These are phyloP conservation scores for Cladosporium colombiae DNA, from an alignment of 2,329 filamentous ascomycete species.

Conservation along the genomic window DNA sequence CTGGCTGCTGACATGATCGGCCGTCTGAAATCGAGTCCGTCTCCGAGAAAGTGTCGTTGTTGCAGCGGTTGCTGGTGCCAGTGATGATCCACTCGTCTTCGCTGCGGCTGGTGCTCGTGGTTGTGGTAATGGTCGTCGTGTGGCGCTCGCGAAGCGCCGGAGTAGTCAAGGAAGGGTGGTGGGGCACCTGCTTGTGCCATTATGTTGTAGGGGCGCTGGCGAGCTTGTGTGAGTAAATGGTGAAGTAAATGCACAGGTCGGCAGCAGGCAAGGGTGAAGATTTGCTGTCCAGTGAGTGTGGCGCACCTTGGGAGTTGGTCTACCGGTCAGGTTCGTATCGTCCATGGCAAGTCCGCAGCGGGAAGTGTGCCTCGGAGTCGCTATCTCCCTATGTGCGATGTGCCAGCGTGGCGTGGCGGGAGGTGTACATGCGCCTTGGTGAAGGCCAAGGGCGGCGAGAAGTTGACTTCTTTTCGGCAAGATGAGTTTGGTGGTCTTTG, in stretches of 20 bases:
- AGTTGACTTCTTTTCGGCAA: not conserved
- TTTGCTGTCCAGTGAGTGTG: not conserved
- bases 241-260: not conserved
- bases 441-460: not conserved
- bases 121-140: slow-evolving; percentile 32
- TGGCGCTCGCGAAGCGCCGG: slow-evolving; percentile 20
- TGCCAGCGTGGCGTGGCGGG: not conserved
- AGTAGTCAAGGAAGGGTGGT: slow-evolving; percentile 22
- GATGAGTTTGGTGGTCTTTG: not conserved
- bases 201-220: slow-evolving; percentile 21
- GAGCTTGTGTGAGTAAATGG: slow-evolving; percentile 4
- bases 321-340: not conserved
- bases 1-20: slow-evolving; percentile 45
- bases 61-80: slow-evolving; percentile 22
- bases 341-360: slow-evolving; percentile 1
- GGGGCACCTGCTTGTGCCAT: slow-evolving; percentile 24
- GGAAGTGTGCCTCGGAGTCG: slow-evolving; percentile 7
- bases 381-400: not conserved
- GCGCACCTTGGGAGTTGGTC: slow-evolving; percentile 5
- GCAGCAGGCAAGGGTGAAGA: not conserved
- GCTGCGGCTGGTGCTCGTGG: slow-evolving; percentile 36
- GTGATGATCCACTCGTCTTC: slow-evolving; percentile 34
- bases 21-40: slow-evolving; percentile 57
- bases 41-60: slow-evolving; percentile 46
- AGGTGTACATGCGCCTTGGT: not conserved